phyloP scores from a whole-genome alignment of 202 grass and related monocot species.

The Dendrocalamus latiflorus region DNA sequence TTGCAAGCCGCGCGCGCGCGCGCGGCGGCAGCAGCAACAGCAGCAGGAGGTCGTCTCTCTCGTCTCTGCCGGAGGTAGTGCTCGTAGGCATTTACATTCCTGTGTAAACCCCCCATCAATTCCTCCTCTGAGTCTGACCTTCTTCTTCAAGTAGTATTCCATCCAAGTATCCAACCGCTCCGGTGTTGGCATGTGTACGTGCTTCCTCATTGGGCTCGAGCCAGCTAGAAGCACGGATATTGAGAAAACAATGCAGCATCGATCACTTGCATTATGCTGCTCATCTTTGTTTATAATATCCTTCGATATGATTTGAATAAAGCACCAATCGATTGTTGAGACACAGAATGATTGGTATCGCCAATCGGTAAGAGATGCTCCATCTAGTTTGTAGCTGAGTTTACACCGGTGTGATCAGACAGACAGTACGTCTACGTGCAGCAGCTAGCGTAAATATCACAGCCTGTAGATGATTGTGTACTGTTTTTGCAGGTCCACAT shows the following conservation, averaged over 20 bases:
- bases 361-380: background rate
- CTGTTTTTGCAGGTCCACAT: background rate
- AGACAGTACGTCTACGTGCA: background rate
- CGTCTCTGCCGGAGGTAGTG: conserved; percentile 29
- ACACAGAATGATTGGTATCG: background rate
- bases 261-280: background rate
- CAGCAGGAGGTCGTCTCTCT: background rate
- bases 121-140: background rate
- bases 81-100: conserved; percentile 46
- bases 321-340: background rate
- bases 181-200: background rate
- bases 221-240: background rate
- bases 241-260: background rate
- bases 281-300: background rate
- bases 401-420: conserved; percentile 6
- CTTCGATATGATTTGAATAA: background rate
- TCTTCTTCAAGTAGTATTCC: background rate
- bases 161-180: background rate
- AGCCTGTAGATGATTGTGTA: background rate
- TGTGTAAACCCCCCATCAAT: conserved; percentile 41
- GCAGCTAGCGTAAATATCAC: background rate
- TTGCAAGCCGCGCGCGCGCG: background rate
- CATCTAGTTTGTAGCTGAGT: background rate
- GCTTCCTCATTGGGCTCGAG: background rate
- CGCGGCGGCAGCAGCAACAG: background rate